Percentiles rank a stretch among this genome's conserved stretches.
Conservation (phyloP, 2,329 filamentous ascomycete genomes). For the Pseudonectria foliicola region DNA sequence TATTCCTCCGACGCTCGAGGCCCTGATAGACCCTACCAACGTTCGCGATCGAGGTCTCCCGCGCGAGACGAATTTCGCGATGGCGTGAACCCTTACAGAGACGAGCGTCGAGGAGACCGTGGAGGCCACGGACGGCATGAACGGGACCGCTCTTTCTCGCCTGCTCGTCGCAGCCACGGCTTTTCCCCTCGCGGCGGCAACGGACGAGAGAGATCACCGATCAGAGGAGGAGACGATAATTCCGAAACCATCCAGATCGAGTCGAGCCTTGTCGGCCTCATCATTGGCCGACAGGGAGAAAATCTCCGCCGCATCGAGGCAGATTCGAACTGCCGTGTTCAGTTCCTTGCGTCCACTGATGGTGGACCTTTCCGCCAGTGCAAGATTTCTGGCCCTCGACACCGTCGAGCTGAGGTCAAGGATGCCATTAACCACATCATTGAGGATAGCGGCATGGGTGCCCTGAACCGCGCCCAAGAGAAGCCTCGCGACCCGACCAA, state of each 20-base stretch:
- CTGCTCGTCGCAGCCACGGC: conserved; percentile 44
- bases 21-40: conserved; percentile 47
- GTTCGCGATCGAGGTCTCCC: conserved; percentile 68
- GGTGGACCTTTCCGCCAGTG: conserved; percentile 72
- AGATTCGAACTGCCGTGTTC: conserved; percentile 76
- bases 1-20: conserved; percentile 33
- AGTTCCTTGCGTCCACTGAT: conserved; percentile 75
- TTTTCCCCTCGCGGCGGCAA: conserved; percentile 54
- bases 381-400: conserved; percentile 70
- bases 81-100: conserved; percentile 74
- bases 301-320: conserved; percentile 79
- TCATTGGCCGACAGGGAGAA: conserved; percentile 86
- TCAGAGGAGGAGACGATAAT: conserved; percentile 54
- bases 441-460: conserved; percentile 59
- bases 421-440: conserved; percentile 81
- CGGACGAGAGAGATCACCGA: conserved; percentile 53
- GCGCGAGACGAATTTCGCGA: conserved; percentile 66
- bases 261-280: conserved; percentile 77
- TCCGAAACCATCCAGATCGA: conserved; percentile 81
- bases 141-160: conserved; percentile 68
- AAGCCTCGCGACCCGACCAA: conserved; percentile 33
- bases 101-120: conserved; percentile 66
- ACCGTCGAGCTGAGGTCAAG: conserved; percentile 70
- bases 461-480: conserved; percentile 37
- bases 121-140: conserved; percentile 31